These are phyloP conservation scores for Reticulascus tulasneorum DNA, from an alignment of 2,329 filamentous ascomycete genomes.

Conservation along the genomic window DNA sequence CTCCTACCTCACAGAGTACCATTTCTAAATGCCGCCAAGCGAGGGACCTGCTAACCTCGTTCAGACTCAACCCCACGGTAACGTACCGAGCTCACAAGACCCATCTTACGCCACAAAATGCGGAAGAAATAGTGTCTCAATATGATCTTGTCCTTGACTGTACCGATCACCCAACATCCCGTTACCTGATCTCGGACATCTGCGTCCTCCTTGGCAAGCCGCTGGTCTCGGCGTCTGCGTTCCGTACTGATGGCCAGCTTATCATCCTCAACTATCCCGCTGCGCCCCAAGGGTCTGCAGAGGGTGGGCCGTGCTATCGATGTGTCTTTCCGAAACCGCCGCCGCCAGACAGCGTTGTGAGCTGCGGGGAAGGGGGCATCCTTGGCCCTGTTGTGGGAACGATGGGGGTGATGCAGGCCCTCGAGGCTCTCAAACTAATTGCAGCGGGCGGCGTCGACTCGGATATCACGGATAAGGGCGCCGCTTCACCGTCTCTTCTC, in stretches of 20 bases:
- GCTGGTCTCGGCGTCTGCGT: slow-evolving; percentile 83
- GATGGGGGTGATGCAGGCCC: slow-evolving; percentile 89
- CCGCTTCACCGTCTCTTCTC: slow-evolving; percentile 29
- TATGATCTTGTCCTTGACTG: slow-evolving; percentile 92
- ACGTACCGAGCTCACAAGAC: slow-evolving; percentile 58
- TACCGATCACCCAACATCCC: slow-evolving; percentile 86
- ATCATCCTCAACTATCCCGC: slow-evolving; percentile 83
- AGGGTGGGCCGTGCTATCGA: slow-evolving; percentile 82
- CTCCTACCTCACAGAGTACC: slow-evolving; percentile 52
- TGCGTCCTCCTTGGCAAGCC: slow-evolving; percentile 77
- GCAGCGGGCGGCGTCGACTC: slow-evolving; percentile 33
- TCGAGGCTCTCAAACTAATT: slow-evolving; percentile 85
- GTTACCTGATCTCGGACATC: slow-evolving; percentile 88
- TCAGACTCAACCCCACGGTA: slow-evolving; percentile 68
- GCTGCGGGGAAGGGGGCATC: slow-evolving; percentile 90
- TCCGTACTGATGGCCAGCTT: slow-evolving; percentile 85
- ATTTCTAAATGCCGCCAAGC: neutral
- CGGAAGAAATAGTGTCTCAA: slow-evolving; percentile 57
- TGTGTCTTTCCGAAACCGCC: slow-evolving; percentile 90
- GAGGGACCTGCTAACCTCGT: slow-evolving; percentile 4
- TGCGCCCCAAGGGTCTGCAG: slow-evolving; percentile 47
- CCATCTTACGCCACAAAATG: slow-evolving; percentile 66
- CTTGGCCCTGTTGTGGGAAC: slow-evolving; percentile 86
- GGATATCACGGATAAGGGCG: slow-evolving; percentile 5
- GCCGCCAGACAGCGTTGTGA: slow-evolving; percentile 74